Evolutionary conservation across 2,329 filamentous ascomycete species (phyloP), one percentile per base, ranked within the genome.

Genomic region (Fusarium chuoi): DNA sequence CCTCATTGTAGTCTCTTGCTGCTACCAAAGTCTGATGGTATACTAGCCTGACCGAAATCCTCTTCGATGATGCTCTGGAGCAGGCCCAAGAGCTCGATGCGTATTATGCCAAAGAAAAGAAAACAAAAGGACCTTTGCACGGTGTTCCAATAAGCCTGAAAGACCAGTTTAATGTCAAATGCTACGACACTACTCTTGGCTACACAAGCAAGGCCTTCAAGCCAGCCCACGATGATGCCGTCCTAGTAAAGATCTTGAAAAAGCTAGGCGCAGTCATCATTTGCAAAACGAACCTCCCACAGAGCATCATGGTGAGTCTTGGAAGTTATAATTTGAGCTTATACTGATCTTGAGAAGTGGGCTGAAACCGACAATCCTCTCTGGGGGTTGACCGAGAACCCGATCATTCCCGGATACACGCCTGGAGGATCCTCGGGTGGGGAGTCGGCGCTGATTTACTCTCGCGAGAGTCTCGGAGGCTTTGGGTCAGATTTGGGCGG

Each of bases 81-180:
- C 68, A 66, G 7, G 76, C 75, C 2, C 54, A 41, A n/a, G 46
- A 70, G 4, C 71, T 78, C 5, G 76, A 78, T 38, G 22, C 20
- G 0, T 61, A 56, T 9, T 42, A 60, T 3, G 11, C 45, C 0
- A 41, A 52, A 11, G 57, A 60, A 11, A 44, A 42, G 4, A 65
- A 65, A 24, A 45, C 59, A 1, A 36, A 30, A 7, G 71, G 75
- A 0, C 76, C 78, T 0, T 55, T 79, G 0, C 77, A 77, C 1
- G 78, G 78, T 2, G 28, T 79, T 3, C 76, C 76, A 0, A 45
- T 79, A 6, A 79, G 76, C 2, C 13, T 79, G 1, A 92, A 92
- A 77, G 90, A 92, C 58, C 88, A 89, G 20, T 92, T 91, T 79
- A 87, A 91, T 30, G 82, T 92, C 46, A 86, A 86, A 65, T 89